Conservation (phyloP, 768 basidiomycete genomes). For the Asterophora lycoperdoides region DNA sequence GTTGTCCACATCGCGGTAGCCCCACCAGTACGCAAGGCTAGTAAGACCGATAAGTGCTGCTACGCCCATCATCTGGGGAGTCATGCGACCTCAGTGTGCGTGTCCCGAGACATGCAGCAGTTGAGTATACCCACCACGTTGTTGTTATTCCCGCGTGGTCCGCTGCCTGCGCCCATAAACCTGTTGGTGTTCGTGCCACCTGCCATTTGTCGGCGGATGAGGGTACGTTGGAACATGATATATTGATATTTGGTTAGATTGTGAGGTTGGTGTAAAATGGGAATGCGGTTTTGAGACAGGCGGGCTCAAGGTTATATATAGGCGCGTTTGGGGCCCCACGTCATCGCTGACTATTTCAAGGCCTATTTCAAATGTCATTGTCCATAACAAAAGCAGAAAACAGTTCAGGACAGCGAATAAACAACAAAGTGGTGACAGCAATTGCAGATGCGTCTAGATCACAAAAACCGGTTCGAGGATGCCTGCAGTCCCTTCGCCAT, state of each 20-base stretch:
- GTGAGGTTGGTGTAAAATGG: neutral
- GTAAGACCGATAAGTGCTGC: constrained; percentile 17
- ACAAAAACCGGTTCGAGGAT: constrained; percentile 39
- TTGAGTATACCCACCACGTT: constrained; percentile 11
- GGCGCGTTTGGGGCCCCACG: constrained; percentile 2
- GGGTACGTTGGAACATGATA: constrained; percentile 13
- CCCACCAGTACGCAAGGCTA: constrained; percentile 17
- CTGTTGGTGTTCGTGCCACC: constrained; percentile 11
- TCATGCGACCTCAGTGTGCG: neutral
- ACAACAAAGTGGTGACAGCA: constrained; percentile 1
- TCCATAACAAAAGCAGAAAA: neutral
- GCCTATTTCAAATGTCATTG: neutral
- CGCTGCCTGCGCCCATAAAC: constrained; percentile 17
- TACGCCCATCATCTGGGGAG: constrained; percentile 13
- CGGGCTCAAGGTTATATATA: constrained; percentile 5
- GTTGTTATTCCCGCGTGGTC: constrained; percentile 17
- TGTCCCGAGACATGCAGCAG: neutral
- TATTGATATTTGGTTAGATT: neutral
- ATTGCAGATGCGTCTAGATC: constrained; percentile 12
- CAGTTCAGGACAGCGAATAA: neutral
- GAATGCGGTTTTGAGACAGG: constrained; percentile 7
- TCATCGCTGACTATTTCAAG: constrained; percentile 6
- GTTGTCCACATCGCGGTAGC: constrained; percentile 20
- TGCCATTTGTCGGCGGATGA: constrained; percentile 12
- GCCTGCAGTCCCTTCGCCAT: constrained; percentile 40